phyloP scores from a whole-genome alignment of 2,329 filamentous ascomycete species.

The Botrytis porri region DNA sequence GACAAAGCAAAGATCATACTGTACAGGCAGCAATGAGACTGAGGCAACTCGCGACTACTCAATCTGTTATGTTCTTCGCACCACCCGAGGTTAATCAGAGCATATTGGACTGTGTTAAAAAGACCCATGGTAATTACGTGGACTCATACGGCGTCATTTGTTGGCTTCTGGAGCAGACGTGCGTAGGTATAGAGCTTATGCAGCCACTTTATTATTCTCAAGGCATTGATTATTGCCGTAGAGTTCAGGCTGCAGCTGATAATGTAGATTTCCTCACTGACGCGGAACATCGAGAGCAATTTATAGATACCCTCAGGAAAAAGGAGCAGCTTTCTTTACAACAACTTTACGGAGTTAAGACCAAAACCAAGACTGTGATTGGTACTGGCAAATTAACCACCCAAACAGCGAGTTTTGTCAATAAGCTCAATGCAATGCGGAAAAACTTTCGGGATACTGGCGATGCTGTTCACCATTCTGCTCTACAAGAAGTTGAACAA shows the following conservation, averaged over 20 bases:
- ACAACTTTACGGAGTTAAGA: conserved; percentile 52
- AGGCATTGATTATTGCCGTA: conserved; percentile 57
- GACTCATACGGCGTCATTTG: conserved; percentile 48
- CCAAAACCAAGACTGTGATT: conserved; percentile 24
- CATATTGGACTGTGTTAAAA: conserved; percentile 49
- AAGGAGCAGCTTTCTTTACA: conserved; percentile 56
- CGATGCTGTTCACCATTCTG: conserved; percentile 46
- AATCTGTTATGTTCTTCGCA: conserved; percentile 34
- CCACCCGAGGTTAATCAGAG: conserved; percentile 43
- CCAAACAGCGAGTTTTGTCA: conserved; percentile 32
- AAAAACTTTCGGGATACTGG: conserved; percentile 45
- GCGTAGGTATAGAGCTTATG: conserved; percentile 55
- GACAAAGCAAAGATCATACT: conserved; percentile 42
- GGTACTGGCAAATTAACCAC: conserved; percentile 12
- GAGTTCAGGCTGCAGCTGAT: conserved; percentile 48
- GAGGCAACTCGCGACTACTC: conserved; percentile 51
- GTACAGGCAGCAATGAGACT: conserved; percentile 68
- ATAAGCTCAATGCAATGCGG: conserved; percentile 38
- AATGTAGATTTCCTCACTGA: conserved; percentile 44
- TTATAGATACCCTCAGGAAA: conserved; percentile 47
- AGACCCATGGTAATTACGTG: conserved; percentile 25
- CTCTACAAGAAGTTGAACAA: conserved; percentile 53
- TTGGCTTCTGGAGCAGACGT: conserved; percentile 66
- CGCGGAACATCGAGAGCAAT: conserved; percentile 39
- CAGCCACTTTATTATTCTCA: conserved; percentile 58